These are phyloP conservation scores for Coelastrella sp. DNA, from an alignment of 139 green algal genomes.

Conservation along the genomic window DNA sequence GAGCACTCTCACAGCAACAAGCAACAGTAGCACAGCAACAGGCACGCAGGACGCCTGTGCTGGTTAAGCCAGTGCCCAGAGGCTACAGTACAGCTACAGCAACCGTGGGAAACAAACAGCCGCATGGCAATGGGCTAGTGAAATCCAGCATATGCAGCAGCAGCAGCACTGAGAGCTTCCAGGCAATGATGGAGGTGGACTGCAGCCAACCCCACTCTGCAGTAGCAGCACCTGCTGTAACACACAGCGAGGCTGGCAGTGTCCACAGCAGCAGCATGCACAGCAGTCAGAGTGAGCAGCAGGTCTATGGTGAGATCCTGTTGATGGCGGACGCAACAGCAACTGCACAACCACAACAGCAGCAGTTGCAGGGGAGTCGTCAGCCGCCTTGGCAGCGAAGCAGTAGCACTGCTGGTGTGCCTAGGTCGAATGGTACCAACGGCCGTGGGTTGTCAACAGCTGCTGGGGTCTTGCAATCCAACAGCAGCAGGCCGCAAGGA, in stretches of 20 bases:
- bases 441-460: background rate
- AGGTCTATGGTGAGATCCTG: background rate
- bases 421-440: background rate
- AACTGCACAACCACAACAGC: slow-evolving; percentile 24
- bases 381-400: slow-evolving; percentile 3
- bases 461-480: background rate
- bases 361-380: slow-evolving; percentile 9
- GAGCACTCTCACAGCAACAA: background rate
- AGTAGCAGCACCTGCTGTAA: slow-evolving; percentile 6
- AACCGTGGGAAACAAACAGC: background rate
- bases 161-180: background rate
- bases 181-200: background rate
- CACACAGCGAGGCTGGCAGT: background rate
- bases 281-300: background rate
- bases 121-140: background rate
- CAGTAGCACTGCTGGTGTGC: background rate
- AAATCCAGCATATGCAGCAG: background rate
- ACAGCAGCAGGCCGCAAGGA: background rate
- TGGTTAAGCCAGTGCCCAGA: background rate
- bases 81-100: background rate
- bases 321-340: background rate
- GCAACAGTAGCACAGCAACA: background rate
- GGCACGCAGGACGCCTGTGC: background rate
- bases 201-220: background rate
- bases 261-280: slow-evolving; percentile 20